Conservation (phyloP, 2,329 filamentous ascomycete genomes). For the Parastagonospora nodorum region DNA sequence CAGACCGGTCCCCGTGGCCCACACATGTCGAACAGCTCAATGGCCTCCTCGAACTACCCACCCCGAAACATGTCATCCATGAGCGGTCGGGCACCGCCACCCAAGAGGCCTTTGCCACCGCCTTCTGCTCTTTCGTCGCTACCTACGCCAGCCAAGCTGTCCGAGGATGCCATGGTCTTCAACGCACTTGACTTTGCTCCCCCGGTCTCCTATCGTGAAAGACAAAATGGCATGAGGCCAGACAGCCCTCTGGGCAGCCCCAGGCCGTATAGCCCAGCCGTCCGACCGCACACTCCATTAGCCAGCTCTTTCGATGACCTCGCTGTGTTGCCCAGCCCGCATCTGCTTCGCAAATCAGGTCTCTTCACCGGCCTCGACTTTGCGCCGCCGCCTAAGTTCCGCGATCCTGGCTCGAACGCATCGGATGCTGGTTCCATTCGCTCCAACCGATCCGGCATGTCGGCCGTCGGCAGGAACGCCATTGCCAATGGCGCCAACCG, state of each 20-base stretch:
- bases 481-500: constrained; percentile 84
- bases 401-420: constrained; percentile 45
- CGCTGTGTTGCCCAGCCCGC: constrained; percentile 81
- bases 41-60: constrained; percentile 52
- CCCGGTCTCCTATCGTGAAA: constrained; percentile 64
- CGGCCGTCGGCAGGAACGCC: constrained; percentile 67
- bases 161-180: constrained; percentile 73
- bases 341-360: constrained; percentile 74
- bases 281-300: constrained; percentile 77
- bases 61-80: constrained; percentile 50
- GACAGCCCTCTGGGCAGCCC: constrained; percentile 63
- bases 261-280: constrained; percentile 73
- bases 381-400: constrained; percentile 76
- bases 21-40: constrained; percentile 56
- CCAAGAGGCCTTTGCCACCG: constrained; percentile 69
- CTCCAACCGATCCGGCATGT: constrained; percentile 80
- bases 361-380: constrained; percentile 83
- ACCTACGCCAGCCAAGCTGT: constrained; percentile 83
- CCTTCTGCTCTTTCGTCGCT: constrained; percentile 75
- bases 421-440: constrained; percentile 58
- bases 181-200: constrained; percentile 86
- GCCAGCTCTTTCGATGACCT: constrained; percentile 87
- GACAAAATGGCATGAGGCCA: constrained; percentile 67
- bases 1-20: constrained; percentile 34
- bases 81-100: constrained; percentile 40